phyloP scores from a whole-genome alignment of 108 stramenopile species.

The Craspedostauros australis region DNA sequence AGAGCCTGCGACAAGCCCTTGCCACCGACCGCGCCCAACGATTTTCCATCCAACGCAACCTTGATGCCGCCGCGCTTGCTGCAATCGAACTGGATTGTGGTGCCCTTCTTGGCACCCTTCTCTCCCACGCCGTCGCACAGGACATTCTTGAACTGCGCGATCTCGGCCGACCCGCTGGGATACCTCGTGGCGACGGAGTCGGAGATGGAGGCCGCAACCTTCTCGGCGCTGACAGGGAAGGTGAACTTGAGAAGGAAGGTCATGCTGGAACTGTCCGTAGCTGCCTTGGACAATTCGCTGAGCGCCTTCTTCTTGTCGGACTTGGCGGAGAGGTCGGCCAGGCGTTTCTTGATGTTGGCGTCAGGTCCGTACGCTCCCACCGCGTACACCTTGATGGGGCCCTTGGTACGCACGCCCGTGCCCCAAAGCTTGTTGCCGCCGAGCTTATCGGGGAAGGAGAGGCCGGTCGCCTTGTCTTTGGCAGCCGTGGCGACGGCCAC shows the following conservation, averaged over 20 bases:
- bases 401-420: slow-evolving; percentile 59
- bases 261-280: not conserved
- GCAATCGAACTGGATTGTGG: slow-evolving; percentile 5
- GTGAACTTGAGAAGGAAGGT: slow-evolving; percentile 52
- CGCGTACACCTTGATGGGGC: slow-evolving; percentile 55
- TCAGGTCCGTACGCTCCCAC: slow-evolving; percentile 9
- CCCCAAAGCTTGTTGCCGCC: slow-evolving; percentile 31
- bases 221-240: slow-evolving; percentile 54
- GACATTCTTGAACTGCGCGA: slow-evolving; percentile 29
- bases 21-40: slow-evolving; percentile 24
- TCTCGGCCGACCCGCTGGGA: slow-evolving; percentile 27
- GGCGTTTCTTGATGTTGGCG: too few relatives aligned
- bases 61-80: slow-evolving; percentile 10
- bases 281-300: not conserved
- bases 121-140: slow-evolving; percentile 28
- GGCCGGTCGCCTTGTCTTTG: slow-evolving; percentile 49
- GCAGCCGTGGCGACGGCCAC: too few relatives aligned
- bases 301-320: not conserved
- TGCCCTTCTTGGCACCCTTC: slow-evolving; percentile 41
- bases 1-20: slow-evolving; percentile 37
- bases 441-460: slow-evolving; percentile 31
- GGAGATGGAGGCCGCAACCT: slow-evolving; percentile 48
- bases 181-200: slow-evolving; percentile 46
- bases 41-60: slow-evolving; percentile 43
- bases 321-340: not conserved